Evolutionary conservation across 2,329 filamentous ascomycete genomes (phyloP).

Genomic region (Ophiostoma novo-ulmi): DNA sequence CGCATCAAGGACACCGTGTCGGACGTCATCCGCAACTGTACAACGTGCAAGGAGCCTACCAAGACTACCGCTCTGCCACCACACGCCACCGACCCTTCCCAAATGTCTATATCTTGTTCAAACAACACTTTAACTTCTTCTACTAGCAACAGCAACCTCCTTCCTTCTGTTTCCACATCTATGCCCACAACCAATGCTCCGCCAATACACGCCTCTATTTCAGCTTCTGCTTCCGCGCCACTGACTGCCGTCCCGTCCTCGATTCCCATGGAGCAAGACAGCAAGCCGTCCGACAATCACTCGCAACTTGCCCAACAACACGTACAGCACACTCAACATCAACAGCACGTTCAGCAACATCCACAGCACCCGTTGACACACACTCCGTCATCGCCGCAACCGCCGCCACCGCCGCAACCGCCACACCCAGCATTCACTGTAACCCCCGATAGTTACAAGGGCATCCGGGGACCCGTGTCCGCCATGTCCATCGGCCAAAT

Average conservation of each 20-base stretch:
- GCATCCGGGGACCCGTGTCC: constrained; percentile 43
- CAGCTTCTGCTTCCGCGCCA: constrained; percentile 4
- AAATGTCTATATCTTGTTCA: not conserved
- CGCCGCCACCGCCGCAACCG: constrained; percentile 21
- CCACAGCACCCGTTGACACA: constrained; percentile 4
- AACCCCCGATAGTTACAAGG: constrained; percentile 41
- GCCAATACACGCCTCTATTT: constrained; percentile 17
- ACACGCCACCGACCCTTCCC: constrained; percentile 9
- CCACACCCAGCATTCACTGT: constrained; percentile 31
- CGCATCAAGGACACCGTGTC: constrained; percentile 96
- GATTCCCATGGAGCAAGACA: constrained; percentile 25
- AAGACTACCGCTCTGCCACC: constrained; percentile 39
- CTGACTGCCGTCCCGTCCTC: constrained; percentile 1
- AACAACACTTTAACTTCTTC: not conserved
- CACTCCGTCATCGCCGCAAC: constrained; percentile 42
- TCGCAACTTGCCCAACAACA: constrained; percentile 7
- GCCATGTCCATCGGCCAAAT: constrained; percentile 35
- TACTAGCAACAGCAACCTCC: constrained; percentile 12
- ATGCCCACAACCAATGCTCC: constrained; percentile 19
- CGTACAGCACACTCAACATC: not conserved
- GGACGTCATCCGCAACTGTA: constrained; percentile 86
- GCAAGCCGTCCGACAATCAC: constrained; percentile 21
- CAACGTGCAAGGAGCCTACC: constrained; percentile 76
- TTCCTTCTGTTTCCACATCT: constrained; percentile 15
- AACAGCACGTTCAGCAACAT: constrained; percentile 6